phyloP scores from a whole-genome alignment of 805 yeast genomes.

The Wickerhamiella azyma region DNA sequence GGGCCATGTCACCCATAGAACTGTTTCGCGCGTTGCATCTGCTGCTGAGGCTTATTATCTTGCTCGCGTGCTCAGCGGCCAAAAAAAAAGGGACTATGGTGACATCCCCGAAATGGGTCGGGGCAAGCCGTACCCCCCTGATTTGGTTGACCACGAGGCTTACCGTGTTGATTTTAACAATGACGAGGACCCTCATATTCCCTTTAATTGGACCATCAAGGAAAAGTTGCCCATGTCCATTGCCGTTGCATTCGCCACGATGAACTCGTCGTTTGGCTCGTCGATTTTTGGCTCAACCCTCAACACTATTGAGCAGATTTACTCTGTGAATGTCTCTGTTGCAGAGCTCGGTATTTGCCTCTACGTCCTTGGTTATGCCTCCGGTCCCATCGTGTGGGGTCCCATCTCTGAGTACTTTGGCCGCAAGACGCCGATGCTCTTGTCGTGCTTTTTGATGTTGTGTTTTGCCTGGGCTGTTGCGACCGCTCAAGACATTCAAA shows the following conservation, averaged over 20 bases:
- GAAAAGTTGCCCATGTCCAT: neutral
- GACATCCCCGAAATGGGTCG: conserved; percentile 8
- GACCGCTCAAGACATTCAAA: conserved; percentile 35
- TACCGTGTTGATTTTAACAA: conserved; percentile 11
- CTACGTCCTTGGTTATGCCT: conserved; percentile 51
- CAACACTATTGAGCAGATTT: conserved; percentile 23
- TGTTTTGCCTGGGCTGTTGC: conserved; percentile 40
- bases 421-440: conserved; percentile 36
- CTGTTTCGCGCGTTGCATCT: neutral
- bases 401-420: conserved; percentile 40
- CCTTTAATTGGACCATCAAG: conserved; percentile 8
- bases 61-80: neutral
- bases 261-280: conserved; percentile 6
- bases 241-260: conserved; percentile 13
- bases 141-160: conserved; percentile 8
- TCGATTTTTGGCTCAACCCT: conserved; percentile 4
- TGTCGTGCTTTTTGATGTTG: conserved; percentile 22
- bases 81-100: neutral
- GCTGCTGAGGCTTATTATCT: neutral
- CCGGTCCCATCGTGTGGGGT: conserved; percentile 56
- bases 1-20: neutral
- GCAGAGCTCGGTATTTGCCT: conserved; percentile 43
- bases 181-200: conserved; percentile 6
- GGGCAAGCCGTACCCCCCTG: conserved; percentile 9
- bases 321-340: conserved; percentile 51